Base-by-base conservation (phyloP, 352 stramenopile genomes). In the Pythium apleroticum region DNA sequence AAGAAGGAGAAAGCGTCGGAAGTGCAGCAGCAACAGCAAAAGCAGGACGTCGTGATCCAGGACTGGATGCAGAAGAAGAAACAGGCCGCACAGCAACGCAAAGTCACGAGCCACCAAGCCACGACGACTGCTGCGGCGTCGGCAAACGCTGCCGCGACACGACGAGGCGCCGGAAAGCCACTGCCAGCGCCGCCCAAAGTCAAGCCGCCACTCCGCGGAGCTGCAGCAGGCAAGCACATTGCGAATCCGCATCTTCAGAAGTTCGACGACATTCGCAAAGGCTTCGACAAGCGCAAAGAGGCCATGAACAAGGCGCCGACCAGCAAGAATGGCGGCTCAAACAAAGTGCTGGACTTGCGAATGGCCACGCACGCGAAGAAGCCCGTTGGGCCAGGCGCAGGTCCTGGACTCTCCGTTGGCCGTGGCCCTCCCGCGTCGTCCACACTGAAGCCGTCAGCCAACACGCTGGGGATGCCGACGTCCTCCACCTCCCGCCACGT, bases 31-130 rank as follows among this genome's bases (percentile, higher is more conserved):
- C 71, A 81, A 55, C 52, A 67, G 27, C 66, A 66, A 12, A 88
- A 89, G 54, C 82, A 91, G 57, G 82, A 91, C 50, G 71, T 91
- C 20, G 78, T 91, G 12, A 89, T 91, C 75, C 78, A 88, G 50
- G 77, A 74, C 12, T 91, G 82, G 82, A 75, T 91, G 46, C 78
- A 88, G 33, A 86, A 85, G 57, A 91, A 89, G 69, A 71, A 75
- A 0, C 74, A 85, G 14, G 82, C 82, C 0, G 80, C 80, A 1
- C 78, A 70, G 24, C 80, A 90, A 50, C 78, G 81, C 19, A 87
- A 86, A 59, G 65, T 50, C 2, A 49, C 70, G 17, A 81, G 57
- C 19, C 73, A 71, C 11, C 76, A 79, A 27, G 67, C 39, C 8
- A 61, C 41, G 17, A 35, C 49, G n/a, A 24, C 55, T 25, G 53